Base-by-base conservation (phyloP, 345 rosid genomes). In the Rhodamnia argentea region DNA sequence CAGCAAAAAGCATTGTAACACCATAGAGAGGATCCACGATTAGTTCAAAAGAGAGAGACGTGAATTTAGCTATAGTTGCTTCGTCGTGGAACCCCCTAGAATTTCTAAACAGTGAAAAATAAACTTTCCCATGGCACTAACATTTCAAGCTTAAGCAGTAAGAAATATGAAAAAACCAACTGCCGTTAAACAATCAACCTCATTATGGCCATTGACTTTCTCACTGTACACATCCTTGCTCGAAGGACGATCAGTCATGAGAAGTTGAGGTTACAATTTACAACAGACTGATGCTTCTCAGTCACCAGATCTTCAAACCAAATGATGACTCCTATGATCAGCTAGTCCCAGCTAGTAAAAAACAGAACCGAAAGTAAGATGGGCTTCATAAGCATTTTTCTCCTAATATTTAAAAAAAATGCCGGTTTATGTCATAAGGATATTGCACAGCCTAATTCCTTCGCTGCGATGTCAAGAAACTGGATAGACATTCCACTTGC, bases 391-490 rank as follows among this genome's bases (percentile, higher is more conserved):
- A 70, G 78, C 78, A 32, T 37, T 70, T 64, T 70, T 70, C 47
- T 32, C 44, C 78, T 70, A 70, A 70, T 70, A 70, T 32, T 37
- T 18, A 32, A 70, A 64, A 64, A 62, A 32, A 70, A 32, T 70
- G 78, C 78, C 18, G 54, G 83, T 54, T 27, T 59, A 83, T 83
- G 90, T 91, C 91, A 93, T 40, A 90, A 26, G 44, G 92, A 87
- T 56, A 94, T 86, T 2, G 92, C 90, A 92, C 98, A 97, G 54
- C 96, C 98, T 89, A 97, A 87, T 88, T 97, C 98, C 75, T 92
- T 92, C 83, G 98, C 98, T 6, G 98, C 97, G 0, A 90, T 85
- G 85, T 92, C 89, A 47, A 97, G 97, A 91, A 88, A 94, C 57
- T 95, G 90, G 84, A 93, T 91, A 5, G 96, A 89, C 95, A 91